A percentile compares a stretch with the other conserved stretches of the same genome.
Conservation (phyloP, 2,329 filamentous ascomycete species). For the Trichoderma gracile region DNA sequence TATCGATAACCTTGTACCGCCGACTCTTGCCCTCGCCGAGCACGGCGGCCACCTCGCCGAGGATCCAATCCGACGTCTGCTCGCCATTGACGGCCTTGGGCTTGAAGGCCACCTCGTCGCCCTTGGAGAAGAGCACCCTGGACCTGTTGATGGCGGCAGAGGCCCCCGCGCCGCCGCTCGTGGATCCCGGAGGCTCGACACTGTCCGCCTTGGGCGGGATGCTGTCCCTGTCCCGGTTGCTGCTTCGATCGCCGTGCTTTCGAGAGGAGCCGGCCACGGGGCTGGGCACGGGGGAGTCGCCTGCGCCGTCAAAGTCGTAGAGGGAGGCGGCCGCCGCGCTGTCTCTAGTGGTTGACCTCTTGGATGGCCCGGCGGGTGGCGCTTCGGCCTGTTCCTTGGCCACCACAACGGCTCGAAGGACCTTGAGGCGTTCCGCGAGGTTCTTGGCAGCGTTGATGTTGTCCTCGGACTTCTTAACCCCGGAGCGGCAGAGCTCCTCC, state of each 20-base stretch:
- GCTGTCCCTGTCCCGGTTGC: slow-evolving; percentile 51
- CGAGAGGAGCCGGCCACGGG: slow-evolving; percentile 41
- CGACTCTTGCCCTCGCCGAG: slow-evolving; percentile 75
- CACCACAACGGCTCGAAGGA: slow-evolving; percentile 46
- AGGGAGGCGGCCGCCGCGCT: slow-evolving; percentile 40
- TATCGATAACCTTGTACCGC: slow-evolving; percentile 77
- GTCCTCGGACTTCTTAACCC: slow-evolving; percentile 45
- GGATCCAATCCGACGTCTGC: slow-evolving; percentile 63
- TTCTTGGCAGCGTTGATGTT: slow-evolving; percentile 41
- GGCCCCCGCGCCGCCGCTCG: slow-evolving; percentile 37
- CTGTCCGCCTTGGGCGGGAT: slow-evolving; percentile 58
- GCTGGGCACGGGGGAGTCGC: slow-evolving; percentile 49
- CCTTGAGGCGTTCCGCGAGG: slow-evolving; percentile 46
- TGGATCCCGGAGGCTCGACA: slow-evolving; percentile 53
- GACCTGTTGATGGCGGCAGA: slow-evolving; percentile 39
- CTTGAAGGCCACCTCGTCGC: slow-evolving; percentile 68
- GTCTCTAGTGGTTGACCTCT: slow-evolving; percentile 32
- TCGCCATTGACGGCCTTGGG: slow-evolving; percentile 55
- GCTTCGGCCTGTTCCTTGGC: slow-evolving; percentile 47
- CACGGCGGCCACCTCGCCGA: slow-evolving; percentile 75
- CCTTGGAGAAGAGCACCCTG: slow-evolving; percentile 60
- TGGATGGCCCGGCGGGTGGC: slow-evolving; percentile 36
- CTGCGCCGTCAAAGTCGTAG: slow-evolving; percentile 49
- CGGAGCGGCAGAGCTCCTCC: slow-evolving; percentile 46
- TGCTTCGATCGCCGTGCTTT: slow-evolving; percentile 42